These are phyloP conservation scores for Neodidymelliopsis sp. DNA, from an alignment of 2,329 filamentous ascomycete genomes.

Conservation along the genomic window DNA sequence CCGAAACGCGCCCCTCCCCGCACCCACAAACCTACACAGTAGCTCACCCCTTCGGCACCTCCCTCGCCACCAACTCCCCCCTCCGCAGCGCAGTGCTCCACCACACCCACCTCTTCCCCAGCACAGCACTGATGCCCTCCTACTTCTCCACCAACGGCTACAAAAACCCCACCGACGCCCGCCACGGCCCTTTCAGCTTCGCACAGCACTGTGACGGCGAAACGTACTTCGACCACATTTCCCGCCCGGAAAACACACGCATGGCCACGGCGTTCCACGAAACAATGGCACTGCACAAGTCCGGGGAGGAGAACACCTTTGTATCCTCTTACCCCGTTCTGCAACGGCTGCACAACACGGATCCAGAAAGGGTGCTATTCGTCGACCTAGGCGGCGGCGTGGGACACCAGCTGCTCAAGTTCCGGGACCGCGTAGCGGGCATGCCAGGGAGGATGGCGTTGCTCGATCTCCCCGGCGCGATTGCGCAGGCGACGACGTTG, in stretches of 20 bases:
- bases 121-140: slow-evolving; percentile 26
- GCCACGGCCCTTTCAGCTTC: slow-evolving; percentile 34
- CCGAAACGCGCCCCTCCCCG: no score
- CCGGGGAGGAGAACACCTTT: slow-evolving; percentile 12
- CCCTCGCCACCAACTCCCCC: slow-evolving; percentile 17
- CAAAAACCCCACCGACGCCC: slow-evolving; percentile 35
- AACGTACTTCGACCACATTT: slow-evolving; percentile 40
- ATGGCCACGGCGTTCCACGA: slow-evolving; percentile 37
- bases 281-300: slow-evolving; percentile 30
- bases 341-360: slow-evolving; percentile 17
- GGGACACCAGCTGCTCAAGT: slow-evolving; percentile 23
- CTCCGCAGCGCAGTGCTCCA: slow-evolving; percentile 14
- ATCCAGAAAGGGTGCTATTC: slow-evolving; percentile 17
- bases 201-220: slow-evolving; percentile 23
- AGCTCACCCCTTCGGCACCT: slow-evolving; percentile 7
- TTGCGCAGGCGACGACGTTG: slow-evolving; percentile 8
- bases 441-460: slow-evolving; percentile 25
- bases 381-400: slow-evolving; percentile 29
- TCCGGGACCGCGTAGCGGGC: slow-evolving; percentile 13
- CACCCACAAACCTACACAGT: not conserved
- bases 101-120: slow-evolving; percentile 12
- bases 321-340: slow-evolving; percentile 23
- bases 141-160: slow-evolving; percentile 42
- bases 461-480: slow-evolving; percentile 25
- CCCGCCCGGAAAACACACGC: slow-evolving; percentile 17